Evolutionary conservation across 2,329 filamentous ascomycete genomes (phyloP), one percentile per base, ranked within the genome.

Genomic region (Nothophaeocryptopus gaeumannii): DNA sequence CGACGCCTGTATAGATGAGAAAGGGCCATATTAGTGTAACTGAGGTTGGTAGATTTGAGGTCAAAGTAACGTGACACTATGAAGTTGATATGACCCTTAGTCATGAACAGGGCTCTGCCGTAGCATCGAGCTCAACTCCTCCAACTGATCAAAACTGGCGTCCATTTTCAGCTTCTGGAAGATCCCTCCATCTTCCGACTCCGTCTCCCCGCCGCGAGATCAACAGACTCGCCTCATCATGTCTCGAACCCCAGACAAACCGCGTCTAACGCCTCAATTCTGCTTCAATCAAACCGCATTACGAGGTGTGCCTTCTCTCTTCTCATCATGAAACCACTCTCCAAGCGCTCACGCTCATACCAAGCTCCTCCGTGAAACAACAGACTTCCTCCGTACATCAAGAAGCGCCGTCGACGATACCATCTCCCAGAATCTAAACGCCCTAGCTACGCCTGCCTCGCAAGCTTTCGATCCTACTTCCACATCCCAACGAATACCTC

Each of bases 371-470:
- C 39, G 3, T 64, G 20, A 26, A 26, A 3, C 20, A 26, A 26
- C 20, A 96, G 93, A 96, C 69, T 99, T 99, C 69, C 80, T 99
- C 15, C 87, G 90, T 34, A 71, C 93, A 58, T 96, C 92, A 8
- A 84, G 93, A 56, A 78, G 82, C 45, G 82, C 87, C 40, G 85
- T 96, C 64, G 93, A 99, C 72, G 93, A 99, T 71, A 89, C 88
- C 38, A 97, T 99, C 65, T 83, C 84, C 1, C 91, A 96, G 65
- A 92, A 95, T 63, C 82, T 99, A 54, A 97, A 97, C 74, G 89
- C 89, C 1, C 80, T 97, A 33, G 74, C 89, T 38, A 91, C 86
- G 1, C 92, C 92, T 0, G 79, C 88, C 10, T 74, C 77, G 38
- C 71, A 72, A 34, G 82, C 83, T 12, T 97, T 96, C 71, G 86